phyloP scores from a whole-genome alignment of 805 yeast genomes.

The Ogataea zsoltii region DNA sequence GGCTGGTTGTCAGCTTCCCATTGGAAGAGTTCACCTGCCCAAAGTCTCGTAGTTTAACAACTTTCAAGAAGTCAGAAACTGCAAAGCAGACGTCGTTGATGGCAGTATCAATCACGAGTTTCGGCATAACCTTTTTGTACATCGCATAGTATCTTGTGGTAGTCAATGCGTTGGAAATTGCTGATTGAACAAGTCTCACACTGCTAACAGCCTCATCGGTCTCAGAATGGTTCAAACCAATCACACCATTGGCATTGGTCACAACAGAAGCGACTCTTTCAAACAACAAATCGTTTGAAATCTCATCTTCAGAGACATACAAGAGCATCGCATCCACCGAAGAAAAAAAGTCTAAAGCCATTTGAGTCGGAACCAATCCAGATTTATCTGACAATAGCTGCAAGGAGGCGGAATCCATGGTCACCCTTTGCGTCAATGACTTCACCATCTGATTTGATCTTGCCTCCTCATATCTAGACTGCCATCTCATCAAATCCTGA shows the following conservation, averaged over 20 bases:
- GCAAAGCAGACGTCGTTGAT: conserved; percentile 70
- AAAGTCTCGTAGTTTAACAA: conserved; percentile 43
- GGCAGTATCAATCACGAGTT: conserved; percentile 70
- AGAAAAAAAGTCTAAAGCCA: conserved; percentile 40
- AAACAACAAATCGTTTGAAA: conserved; percentile 45
- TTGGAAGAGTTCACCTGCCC: neutral
- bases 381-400: conserved; percentile 15
- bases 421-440: conserved; percentile 9
- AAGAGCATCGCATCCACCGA: conserved; percentile 47
- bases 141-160: conserved; percentile 72
- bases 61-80: conserved; percentile 59
- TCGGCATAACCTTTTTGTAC: conserved; percentile 66
- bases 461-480: conserved; percentile 49
- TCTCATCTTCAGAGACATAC: conserved; percentile 22
- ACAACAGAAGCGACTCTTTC: conserved; percentile 53
- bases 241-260: conserved; percentile 40
- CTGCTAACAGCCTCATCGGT: conserved; percentile 32
- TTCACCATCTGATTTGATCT: conserved; percentile 30
- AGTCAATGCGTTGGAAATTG: conserved; percentile 74
- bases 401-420: conserved; percentile 9
- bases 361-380: conserved; percentile 47
- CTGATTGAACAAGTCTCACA: conserved; percentile 55
- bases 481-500: conserved; percentile 45
- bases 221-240: conserved; percentile 38
- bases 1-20: neutral